Evolutionary conservation across 495 filamentous ascomycete genomes (phyloP), one percentile per base, ranked within the genome.

Genomic region (Penicillium robsamsonii): DNA sequence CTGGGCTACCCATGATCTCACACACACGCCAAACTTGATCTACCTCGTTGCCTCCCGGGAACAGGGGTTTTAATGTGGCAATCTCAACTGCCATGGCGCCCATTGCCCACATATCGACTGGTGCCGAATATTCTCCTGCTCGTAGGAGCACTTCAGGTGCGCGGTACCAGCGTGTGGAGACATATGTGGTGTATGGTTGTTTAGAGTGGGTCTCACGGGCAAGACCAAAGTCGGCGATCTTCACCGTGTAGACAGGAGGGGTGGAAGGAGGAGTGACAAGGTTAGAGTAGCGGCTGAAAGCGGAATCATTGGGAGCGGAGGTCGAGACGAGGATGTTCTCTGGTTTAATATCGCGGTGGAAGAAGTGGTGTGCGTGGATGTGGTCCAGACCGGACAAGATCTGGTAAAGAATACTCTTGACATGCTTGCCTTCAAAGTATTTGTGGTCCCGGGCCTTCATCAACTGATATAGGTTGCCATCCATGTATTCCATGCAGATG

Each of bases 71-170:
- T 53, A 99, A 70, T 2, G 95, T 99, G 11, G 95, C 95, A 62
- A 99, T 89, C 69, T 99, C 95, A 2, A 99, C 95, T 7, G 95
- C 94, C 95, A 99, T 99, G n/a, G 95, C 95, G 67, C 95, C 95
- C 42, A 99, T 81, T 11, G 80, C 95, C 95, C 95, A 99, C 67
- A 99, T 97, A 69, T 99, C 95, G 5, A 99, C 95, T 0, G 95
- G 95, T 0, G 95, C 90, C 0, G 93, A 97, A 74, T 99, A 99
- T 70, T 97, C 91, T 45, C 95, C 95, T 9, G 95, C 95, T 59
- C 95, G 85, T 30, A 99, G 76, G 31, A 99, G 79, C 1, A 99
- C 95, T 64, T 99, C 95, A 0, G 95, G 95, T 5, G 95, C 95
- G 45, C 95, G 90, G 65, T 99, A 99, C 95, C 95, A 99, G 60